Conservation (phyloP, 2,329 filamentous ascomycete genomes). For the Diaporthe ampelina region DNA sequence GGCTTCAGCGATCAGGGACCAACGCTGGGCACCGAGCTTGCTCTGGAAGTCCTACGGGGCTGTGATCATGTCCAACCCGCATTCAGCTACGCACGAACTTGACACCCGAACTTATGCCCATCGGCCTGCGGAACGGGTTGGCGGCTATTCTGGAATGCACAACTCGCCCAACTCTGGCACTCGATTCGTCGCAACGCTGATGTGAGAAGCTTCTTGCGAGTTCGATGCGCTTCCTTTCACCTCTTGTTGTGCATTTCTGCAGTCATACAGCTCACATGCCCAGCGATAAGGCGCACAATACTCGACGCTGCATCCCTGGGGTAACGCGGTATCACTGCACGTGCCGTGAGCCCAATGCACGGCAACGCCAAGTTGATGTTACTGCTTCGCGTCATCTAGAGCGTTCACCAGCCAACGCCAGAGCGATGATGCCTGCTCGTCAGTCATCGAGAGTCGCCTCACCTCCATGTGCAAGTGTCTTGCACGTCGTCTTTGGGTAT, state of each 20-base stretch:
- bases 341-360: conserved; percentile 34
- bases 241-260: background rate
- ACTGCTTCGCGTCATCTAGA: conserved; percentile 17
- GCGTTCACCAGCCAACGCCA: conserved; percentile 27
- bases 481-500: conserved; percentile 16
- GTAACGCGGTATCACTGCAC: background rate
- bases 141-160: conserved; percentile 35
- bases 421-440: conserved; percentile 27
- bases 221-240: conserved; percentile 34
- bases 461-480: background rate
- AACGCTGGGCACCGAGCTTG: conserved; percentile 32
- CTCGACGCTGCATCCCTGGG: conserved; percentile 21
- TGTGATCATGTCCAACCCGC: conserved; percentile 13
- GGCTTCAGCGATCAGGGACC: background rate
- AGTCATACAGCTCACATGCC: conserved; percentile 28
- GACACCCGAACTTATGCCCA: conserved; percentile 21
- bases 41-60: conserved; percentile 18
- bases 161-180: background rate
- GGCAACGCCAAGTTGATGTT: background rate
- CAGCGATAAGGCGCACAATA: conserved; percentile 16
- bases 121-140: conserved; percentile 35
- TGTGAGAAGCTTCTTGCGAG: conserved; percentile 32
- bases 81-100: conserved; percentile 11
- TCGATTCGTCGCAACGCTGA: conserved; percentile 24
- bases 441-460: conserved; percentile 19